Evolutionary conservation across 305 asterid species (phyloP), one percentile per base, ranked within the genome.

Genomic region (Fraxinus sp.): DNA sequence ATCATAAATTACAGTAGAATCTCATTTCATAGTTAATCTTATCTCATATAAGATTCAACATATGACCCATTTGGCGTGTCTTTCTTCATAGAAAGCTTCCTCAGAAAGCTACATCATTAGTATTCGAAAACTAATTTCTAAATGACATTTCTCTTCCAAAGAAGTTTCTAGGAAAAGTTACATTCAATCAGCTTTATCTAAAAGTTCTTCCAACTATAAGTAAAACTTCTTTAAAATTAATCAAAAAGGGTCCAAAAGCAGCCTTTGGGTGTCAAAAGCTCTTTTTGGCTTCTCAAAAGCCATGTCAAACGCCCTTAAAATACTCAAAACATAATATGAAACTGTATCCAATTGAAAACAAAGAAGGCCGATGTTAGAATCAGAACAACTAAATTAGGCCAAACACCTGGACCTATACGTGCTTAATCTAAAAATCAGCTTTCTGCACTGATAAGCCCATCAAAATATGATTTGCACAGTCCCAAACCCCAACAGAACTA

Each of bases 401-500:
- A 46, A 46, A 46, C 57, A 46, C 57, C 57, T 13, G 57, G 18
- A 46, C 18, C 20, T 46, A 46, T 14, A 46, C 16, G 57, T 46
- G 57, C 57, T 46, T 46, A 46, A 46, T 46, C 57, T 3, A 46
- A 46, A 46, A 46, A 46, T 13, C 20, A 52, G 62, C 82, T 64
- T 30, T 22, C 24, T 10, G n/a, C 26, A 4, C 18, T 13, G 32
- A 81, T 10, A 68, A 41, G 57, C 32, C 75, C 75, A 14, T 20
- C 35, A 24, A 66, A 52, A 26, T 28, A 39, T 7, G 9, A 39
- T 22, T 66, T 3, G 77, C 24, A 32, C 22, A 33, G 36, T 6
- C 36, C 14, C 64, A 4, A 16, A 52, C 64, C 64, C 22, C 64
- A 77, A 70, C 7, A 75, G 84, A 79, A 49, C 83, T 28, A 66